phyloP scores from a whole-genome alignment of 176 grass and related monocot genomes.

The Avena sativa region DNA sequence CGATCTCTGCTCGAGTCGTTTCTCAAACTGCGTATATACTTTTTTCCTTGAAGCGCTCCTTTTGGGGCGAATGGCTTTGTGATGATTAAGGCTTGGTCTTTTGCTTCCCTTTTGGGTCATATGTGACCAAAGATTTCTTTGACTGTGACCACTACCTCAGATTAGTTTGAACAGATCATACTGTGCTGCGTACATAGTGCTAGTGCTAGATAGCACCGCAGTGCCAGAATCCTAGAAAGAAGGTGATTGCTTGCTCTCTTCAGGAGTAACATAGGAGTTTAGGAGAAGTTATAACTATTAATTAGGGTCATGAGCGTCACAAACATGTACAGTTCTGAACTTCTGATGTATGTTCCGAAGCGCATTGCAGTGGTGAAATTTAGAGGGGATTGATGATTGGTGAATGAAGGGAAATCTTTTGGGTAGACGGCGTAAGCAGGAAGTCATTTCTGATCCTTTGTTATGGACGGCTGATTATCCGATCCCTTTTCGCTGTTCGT shows the following conservation, averaged over 20 bases:
- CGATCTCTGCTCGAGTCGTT: conserved; percentile 46
- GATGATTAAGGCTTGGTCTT: conserved; percentile 86
- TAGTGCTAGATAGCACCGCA: conserved; percentile 13
- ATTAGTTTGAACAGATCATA: conserved; percentile 60
- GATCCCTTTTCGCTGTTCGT: conserved; percentile 49
- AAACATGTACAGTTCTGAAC: conserved; percentile 7
- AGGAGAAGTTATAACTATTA: background rate
- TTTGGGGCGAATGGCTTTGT: conserved; percentile 93
- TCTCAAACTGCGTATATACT: conserved; percentile 68
- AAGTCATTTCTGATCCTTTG: conserved; percentile 45
- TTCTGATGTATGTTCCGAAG: conserved; percentile 4
- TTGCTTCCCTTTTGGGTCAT: conserved; percentile 86
- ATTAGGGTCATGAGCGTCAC: conserved; percentile 16
- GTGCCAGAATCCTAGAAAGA: conserved; percentile 47
- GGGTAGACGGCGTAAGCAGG: conserved; percentile 59
- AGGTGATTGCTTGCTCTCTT: conserved; percentile 23
- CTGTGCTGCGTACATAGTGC: conserved; percentile 25
- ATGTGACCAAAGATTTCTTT: conserved; percentile 83
- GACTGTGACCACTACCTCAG: conserved; percentile 67
- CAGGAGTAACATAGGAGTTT: conserved; percentile 20
- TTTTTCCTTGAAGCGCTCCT: conserved; percentile 85
- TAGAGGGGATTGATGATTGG: conserved; percentile 26
- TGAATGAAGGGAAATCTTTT: conserved; percentile 51
- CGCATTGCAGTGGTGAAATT: conserved; percentile 14
- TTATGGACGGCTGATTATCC: conserved; percentile 41